Evolutionary conservation across 2,329 filamentous ascomycete species (phyloP).

Genomic region (Colletotrichum siamense): DNA sequence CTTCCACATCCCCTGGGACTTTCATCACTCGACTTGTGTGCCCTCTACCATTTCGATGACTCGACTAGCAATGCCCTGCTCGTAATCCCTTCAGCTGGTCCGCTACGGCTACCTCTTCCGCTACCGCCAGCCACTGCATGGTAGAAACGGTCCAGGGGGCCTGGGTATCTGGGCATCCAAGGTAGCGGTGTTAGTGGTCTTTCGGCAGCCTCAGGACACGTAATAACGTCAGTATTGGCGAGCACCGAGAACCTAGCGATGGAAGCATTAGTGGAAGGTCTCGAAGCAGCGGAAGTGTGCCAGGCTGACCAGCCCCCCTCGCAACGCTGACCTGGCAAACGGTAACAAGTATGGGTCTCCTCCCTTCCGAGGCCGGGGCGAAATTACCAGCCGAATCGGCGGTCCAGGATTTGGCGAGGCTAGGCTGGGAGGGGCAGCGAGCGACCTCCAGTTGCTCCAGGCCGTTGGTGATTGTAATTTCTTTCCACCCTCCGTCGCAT

Average conservation of each 20-base stretch:
- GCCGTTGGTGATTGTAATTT: constrained; percentile 6
- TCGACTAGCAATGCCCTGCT: not conserved
- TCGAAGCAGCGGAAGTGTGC: not conserved
- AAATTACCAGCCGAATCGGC: constrained; percentile 10
- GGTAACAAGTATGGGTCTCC: not conserved
- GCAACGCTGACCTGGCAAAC: not conserved
- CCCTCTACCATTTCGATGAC: not conserved
- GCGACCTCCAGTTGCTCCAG: not conserved
- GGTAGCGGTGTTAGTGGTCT: not conserved
- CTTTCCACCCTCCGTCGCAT: not conserved
- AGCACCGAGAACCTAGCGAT: not conserved
- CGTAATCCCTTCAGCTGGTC: not conserved
- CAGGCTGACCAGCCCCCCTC: not conserved
- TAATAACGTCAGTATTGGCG: not conserved
- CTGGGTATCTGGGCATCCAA: not conserved
- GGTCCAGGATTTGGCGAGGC: constrained; percentile 10
- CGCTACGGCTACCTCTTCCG: not conserved
- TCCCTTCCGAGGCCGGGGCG: not conserved
- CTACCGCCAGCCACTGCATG: not conserved
- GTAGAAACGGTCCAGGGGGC: not conserved
- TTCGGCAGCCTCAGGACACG: not conserved
- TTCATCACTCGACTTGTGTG: not conserved
- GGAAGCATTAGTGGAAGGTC: not conserved
- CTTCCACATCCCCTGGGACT: not conserved
- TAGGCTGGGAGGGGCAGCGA: constrained; percentile 4